A percentile compares a stretch with the other conserved stretches of the same genome.
These are phyloP conservation scores for Starmerella floricola DNA, from an alignment of 805 yeast species.

Conservation along the genomic window DNA sequence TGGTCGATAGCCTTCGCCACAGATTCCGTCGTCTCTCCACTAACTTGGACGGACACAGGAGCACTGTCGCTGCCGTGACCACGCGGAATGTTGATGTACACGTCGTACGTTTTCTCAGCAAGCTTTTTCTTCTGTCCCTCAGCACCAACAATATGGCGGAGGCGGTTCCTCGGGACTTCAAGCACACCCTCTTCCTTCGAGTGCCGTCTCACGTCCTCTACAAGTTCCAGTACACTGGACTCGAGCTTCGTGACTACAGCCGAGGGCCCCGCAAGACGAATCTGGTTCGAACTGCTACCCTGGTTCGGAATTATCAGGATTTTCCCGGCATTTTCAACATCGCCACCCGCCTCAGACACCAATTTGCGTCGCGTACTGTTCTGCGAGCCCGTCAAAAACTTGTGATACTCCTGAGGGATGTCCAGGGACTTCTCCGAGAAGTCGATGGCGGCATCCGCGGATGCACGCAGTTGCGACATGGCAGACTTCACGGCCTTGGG, in stretches of 20 bases:
- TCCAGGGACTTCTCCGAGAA: conserved; percentile 43
- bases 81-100: conserved; percentile 55
- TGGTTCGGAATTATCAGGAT: conserved; percentile 54
- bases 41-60: conserved; percentile 47
- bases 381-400: conserved; percentile 62
- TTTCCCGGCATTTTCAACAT: conserved; percentile 37
- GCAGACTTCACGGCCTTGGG: conserved; percentile 66
- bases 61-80: conserved; percentile 55
- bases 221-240: conserved; percentile 47
- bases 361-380: conserved; percentile 67
- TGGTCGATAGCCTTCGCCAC: conserved; percentile 44
- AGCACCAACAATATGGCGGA: conserved; percentile 67
- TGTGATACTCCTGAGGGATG: conserved; percentile 64
- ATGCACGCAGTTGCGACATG: conserved; percentile 43
- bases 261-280: conserved; percentile 62
- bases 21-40: conserved; percentile 58
- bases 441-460: conserved; percentile 57
- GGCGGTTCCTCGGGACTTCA: conserved; percentile 59
- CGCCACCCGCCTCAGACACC: conserved; percentile 67
- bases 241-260: conserved; percentile 57
- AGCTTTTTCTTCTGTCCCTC: conserved; percentile 63
- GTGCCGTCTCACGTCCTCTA: conserved; percentile 36
- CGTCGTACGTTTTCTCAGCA: conserved; percentile 57
- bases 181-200: conserved; percentile 20
- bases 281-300: conserved; percentile 35